Evolutionary conservation across 352 stramenopile species (phyloP).

Genomic region (Globisporangium parvum): DNA sequence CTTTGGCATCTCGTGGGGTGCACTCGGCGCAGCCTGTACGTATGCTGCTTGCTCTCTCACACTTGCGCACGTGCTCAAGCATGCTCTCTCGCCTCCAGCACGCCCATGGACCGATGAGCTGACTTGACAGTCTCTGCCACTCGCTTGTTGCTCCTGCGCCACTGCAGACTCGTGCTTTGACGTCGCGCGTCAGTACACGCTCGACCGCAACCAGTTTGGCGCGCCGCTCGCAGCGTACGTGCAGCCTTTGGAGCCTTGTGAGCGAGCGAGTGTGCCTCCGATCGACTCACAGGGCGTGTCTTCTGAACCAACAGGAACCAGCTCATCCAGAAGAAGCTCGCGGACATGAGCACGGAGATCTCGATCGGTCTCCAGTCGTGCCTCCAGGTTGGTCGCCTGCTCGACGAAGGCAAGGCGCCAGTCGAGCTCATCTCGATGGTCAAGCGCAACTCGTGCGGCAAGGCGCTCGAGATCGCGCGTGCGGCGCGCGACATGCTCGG

Average conservation of each 20-base stretch:
- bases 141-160: not conserved
- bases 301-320: slow-evolving; percentile 82
- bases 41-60: not conserved
- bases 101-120: not conserved
- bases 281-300: not conserved
- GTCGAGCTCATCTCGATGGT: slow-evolving; percentile 94
- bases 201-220: slow-evolving; percentile 95
- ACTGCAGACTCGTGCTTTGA: slow-evolving; percentile 88
- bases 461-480: slow-evolving; percentile 92
- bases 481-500: slow-evolving; percentile 95
- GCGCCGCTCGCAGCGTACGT: slow-evolving; percentile 91
- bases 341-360: slow-evolving; percentile 97
- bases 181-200: slow-evolving; percentile 91
- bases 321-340: slow-evolving; percentile 97
- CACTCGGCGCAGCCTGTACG: slow-evolving; percentile 91
- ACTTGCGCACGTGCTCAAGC: too few relatives aligned
- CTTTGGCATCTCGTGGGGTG: slow-evolving; percentile 97
- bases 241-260: not conserved
- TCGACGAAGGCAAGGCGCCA: slow-evolving; percentile 73
- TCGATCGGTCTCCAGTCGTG: slow-evolving; percentile 89
- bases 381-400: slow-evolving; percentile 88
- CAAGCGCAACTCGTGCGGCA: slow-evolving; percentile 95
- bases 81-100: not conserved
- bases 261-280: too few relatives aligned
- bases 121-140: not conserved